Evolutionary conservation across 306 rosid species (phyloP), one percentile per base, ranked within the genome.

Genomic region (Dicorynia guianensis): DNA sequence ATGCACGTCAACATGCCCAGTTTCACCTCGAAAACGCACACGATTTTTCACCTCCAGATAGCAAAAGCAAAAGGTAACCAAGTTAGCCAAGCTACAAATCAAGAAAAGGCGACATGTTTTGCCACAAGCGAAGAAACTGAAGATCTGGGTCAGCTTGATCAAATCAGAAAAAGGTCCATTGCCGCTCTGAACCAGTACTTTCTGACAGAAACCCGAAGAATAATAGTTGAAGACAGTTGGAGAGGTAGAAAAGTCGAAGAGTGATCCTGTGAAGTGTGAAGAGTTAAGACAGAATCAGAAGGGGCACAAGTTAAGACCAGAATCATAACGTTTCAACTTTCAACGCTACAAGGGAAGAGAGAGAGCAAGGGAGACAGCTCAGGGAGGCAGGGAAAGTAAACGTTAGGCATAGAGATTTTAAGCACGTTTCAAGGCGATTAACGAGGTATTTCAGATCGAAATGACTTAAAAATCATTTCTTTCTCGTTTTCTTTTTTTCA

Each of bases 1-100:
- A 92, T 89, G 85, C 99, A 95, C 76, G 93, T 92, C 89, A 95
- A 82, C 99, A 92, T 95, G 81, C 79, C 74, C 66, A 77, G 82
- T 56, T 75, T 63, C 58, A 38, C 58, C 69, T 19, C 39, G 35
- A n/a, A 15, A 46, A 81, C 12, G 72, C 59, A 56, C 68, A 57
- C 61, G 71, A 59, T 48, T 81, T 25, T 39, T 36, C 79, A 61
- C 78, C 65, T 67, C 74, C 55, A 50, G 63, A 59, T 11, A 4
- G 14, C 69, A 62, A 25, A 25, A 25, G 30, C 30, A 25, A 77
- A 53, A 73, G 68, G 50, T 56, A 33, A 81, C 42, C 63, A 66
- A 47, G 72, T 54, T 30, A 65, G 5, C 43, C 52, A 69, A 76
- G 43, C 12, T 30, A 55, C 34, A 14, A 50, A 78, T 73, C 75